Evolutionary conservation across 257 asterid species (phyloP).

Genomic region (Cynanchum wilfordii): DNA sequence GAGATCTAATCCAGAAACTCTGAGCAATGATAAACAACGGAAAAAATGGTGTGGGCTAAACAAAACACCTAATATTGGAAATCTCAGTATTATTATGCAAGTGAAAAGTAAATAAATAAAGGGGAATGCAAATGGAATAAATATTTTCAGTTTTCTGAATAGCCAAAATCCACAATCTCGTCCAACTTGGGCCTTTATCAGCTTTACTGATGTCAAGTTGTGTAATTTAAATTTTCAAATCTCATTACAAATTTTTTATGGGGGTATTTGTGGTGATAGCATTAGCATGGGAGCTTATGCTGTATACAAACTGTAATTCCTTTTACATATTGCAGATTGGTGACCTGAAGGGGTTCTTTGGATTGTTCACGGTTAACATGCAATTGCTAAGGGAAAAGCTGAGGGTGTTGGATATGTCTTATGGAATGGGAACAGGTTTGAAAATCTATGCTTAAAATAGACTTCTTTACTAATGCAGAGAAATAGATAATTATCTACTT

Average conservation of each 20-base stretch:
- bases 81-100: not conserved
- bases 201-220: not conserved
- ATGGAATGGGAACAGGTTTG: constrained; percentile 79
- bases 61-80: not conserved
- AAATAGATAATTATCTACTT: not conserved
- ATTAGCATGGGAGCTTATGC: not conserved
- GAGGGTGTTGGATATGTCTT: constrained; percentile 66
- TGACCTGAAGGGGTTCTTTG: constrained; percentile 82
- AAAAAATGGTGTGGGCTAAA: too few relatives aligned
- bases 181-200: not conserved
- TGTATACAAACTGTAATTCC: not conserved
- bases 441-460: constrained; percentile 5
- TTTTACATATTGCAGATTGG: constrained; percentile 61
- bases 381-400: constrained; percentile 67
- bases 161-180: not conserved
- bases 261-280: too few relatives aligned
- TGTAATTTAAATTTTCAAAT: not conserved
- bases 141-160: not conserved
- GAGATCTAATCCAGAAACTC: too few relatives aligned
- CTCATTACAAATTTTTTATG: not conserved
- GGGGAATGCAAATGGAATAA: not conserved
- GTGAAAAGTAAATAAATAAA: not conserved
- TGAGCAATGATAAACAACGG: too few relatives aligned
- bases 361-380: constrained; percentile 63
- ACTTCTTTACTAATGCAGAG: not conserved